phyloP scores from a whole-genome alignment of 257 asterid genomes.

The Handroanthus guayacan region DNA sequence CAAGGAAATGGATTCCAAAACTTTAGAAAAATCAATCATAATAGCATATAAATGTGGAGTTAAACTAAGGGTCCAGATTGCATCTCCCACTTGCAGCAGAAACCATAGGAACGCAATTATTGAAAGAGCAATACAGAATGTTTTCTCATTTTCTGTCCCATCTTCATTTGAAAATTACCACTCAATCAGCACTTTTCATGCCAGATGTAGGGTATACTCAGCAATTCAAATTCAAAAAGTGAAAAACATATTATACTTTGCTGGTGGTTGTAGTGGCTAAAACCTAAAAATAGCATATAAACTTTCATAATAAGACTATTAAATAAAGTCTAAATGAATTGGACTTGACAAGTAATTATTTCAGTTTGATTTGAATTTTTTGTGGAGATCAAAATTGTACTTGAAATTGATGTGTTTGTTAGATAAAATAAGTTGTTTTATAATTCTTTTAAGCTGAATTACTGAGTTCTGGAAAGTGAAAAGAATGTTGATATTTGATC shows the following conservation, averaged over 20 bases:
- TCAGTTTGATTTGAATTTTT: too few relatives aligned
- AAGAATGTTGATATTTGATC: too few relatives aligned
- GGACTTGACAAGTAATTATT: too few relatives aligned
- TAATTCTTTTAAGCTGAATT: too few relatives aligned
- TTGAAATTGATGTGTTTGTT: too few relatives aligned
- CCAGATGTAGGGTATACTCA: neutral
- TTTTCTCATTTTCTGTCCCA: conserved; percentile 22
- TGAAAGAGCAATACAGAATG: conserved; percentile 29
- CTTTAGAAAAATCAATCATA: neutral
- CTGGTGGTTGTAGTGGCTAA: neutral
- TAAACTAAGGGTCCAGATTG: conserved; percentile 15
- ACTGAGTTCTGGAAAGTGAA: too few relatives aligned
- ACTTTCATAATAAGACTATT: too few relatives aligned
- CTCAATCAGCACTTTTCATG: conserved; percentile 14
- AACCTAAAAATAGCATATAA: too few relatives aligned
- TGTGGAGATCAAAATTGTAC: too few relatives aligned
- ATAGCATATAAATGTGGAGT: conserved; percentile 15
- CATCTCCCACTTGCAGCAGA: conserved; percentile 2
- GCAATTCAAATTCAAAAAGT: conserved; percentile 34
- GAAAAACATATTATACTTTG: neutral
- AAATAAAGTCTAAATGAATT: too few relatives aligned
- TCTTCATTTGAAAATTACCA: conserved; percentile 23
- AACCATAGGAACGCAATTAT: conserved; percentile 24
- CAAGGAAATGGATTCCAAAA: conserved; percentile 4
- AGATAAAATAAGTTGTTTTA: too few relatives aligned